A percentile compares a stretch with the other conserved stretches of the same genome.
Conservation (phyloP, 1,139 yeast genomes). For the Arxiozyma slooffiae region DNA sequence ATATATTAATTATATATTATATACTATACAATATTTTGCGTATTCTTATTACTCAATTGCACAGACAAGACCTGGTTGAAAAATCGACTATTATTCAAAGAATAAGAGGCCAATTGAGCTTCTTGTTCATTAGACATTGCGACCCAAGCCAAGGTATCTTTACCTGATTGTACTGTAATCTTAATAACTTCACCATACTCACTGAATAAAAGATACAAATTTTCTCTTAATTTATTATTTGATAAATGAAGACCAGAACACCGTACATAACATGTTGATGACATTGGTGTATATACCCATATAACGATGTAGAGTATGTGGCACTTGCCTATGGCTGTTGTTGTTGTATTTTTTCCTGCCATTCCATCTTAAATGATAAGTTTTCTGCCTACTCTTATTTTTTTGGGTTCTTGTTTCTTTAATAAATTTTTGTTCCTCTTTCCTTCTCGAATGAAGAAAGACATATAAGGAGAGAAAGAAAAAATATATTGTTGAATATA, state of each 20-base stretch:
- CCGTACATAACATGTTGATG: background rate
- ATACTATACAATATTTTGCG: background rate
- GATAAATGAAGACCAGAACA: conserved; percentile 3
- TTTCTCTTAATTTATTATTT: conserved; percentile 15
- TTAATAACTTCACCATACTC: conserved; percentile 29
- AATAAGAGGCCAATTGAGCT: conserved; percentile 19
- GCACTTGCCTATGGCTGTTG: too few species aligned
- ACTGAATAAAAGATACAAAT: conserved; percentile 24
- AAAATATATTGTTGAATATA: too few species aligned
- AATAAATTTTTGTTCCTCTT: too few species aligned
- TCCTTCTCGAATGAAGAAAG: too few species aligned
- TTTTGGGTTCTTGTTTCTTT: too few species aligned
- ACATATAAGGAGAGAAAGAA: too few species aligned
- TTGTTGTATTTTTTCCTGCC: too few species aligned
- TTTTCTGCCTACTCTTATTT: too few species aligned
- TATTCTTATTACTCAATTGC: background rate
- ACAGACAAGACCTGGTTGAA: background rate
- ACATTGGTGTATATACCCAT: too few species aligned
- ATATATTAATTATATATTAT: background rate
- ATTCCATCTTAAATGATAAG: too few species aligned
- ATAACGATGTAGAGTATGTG: too few species aligned
- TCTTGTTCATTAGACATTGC: conserved; percentile 22
- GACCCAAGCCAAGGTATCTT: background rate
- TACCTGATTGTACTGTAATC: conserved; percentile 7
- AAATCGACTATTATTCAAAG: background rate